phyloP scores from a whole-genome alignment of 225 moss, liverwort and hornwort genomes.

The Neckera pumila region DNA sequence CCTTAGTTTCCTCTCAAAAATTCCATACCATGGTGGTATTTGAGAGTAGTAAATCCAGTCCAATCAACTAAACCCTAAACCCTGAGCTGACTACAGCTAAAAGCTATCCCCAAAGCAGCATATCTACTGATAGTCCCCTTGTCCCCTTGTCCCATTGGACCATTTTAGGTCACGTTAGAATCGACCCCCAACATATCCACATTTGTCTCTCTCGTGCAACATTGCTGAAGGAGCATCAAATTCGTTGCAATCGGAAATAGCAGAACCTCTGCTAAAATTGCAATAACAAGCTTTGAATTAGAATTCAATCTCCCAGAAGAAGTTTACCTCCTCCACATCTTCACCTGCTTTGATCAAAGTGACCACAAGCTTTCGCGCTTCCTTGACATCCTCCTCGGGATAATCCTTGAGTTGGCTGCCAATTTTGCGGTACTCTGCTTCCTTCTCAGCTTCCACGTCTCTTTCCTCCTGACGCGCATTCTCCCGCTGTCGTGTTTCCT shows the following conservation, averaged over 20 bases:
- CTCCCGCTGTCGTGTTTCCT: constrained; percentile 43
- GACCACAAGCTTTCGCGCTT: constrained; percentile 52
- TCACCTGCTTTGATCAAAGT: constrained; percentile 67
- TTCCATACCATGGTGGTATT: neutral
- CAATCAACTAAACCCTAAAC: neutral
- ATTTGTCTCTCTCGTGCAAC: neutral
- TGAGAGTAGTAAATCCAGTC: neutral
- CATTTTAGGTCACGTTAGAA: neutral
- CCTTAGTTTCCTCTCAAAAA: neutral
- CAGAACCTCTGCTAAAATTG: neutral
- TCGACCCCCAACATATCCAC: neutral
- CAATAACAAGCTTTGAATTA: neutral
- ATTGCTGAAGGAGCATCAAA: neutral
- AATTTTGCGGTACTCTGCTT: constrained; percentile 41
- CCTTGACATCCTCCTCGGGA: constrained; percentile 48
- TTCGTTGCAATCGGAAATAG: neutral
- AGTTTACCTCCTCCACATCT: constrained; percentile 67
- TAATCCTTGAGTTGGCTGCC: constrained; percentile 36
- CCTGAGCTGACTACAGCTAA: neutral
- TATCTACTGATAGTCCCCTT: neutral
- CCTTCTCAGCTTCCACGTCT: constrained; percentile 49
- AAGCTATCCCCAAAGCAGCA: neutral
- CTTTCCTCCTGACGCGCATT: constrained; percentile 27
- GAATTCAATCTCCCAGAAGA: neutral
- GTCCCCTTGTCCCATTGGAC: neutral